A percentile compares a stretch with the other conserved stretches of the same genome.
Evolutionary conservation across 129 eudicot species (phyloP).

Genomic region (Artemisia argyi): DNA sequence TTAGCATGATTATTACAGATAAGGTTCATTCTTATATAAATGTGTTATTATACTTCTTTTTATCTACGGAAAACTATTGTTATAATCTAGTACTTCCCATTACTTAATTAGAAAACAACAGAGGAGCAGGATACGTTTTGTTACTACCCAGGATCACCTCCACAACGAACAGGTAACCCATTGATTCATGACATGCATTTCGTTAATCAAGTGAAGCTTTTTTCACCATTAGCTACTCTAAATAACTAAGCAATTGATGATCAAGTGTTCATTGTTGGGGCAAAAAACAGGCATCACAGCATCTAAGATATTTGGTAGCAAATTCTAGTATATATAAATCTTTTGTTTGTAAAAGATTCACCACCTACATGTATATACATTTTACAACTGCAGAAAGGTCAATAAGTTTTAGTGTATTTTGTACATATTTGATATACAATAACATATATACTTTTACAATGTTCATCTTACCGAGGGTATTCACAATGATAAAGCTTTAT

Average conservation of each 20-base stretch:
- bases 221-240: slow-evolving; percentile 35
- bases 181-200: slow-evolving; percentile 70
- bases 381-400: neutral
- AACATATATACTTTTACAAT: neutral
- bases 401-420: neutral
- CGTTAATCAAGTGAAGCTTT: slow-evolving; percentile 50
- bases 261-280: neutral
- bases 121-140: slow-evolving; percentile 41
- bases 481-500: too few relatives aligned
- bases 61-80: neutral
- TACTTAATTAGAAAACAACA: slow-evolving; percentile 20
- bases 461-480: too few relatives aligned
- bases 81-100: neutral
- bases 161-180: slow-evolving; percentile 63
- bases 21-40: slow-evolving; percentile 37
- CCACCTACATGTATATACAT: neutral
- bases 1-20: slow-evolving; percentile 44
- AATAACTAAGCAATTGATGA: slow-evolving; percentile 17
- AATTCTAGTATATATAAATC: neutral
- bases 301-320: neutral
- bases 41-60: neutral
- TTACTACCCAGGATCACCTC: slow-evolving; percentile 59
- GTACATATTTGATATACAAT: neutral
- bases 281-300: neutral
- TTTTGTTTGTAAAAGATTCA: neutral